phyloP scores from a whole-genome alignment of 1,139 yeast species.

The Candida dubliniensis region DNA sequence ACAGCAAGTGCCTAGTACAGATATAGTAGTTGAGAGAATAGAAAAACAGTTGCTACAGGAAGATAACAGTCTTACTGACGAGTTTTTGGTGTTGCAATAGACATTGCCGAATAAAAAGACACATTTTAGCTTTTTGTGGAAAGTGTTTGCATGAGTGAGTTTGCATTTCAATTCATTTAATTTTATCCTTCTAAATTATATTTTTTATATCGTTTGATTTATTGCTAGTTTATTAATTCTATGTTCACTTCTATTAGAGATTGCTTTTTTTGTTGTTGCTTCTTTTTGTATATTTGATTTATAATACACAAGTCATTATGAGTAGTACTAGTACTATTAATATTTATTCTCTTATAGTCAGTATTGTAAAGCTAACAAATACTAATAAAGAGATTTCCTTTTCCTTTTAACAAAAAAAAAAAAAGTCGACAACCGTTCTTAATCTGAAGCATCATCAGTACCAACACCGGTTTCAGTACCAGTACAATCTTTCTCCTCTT shows the following conservation, averaged over 20 bases:
- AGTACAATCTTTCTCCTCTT: conserved; percentile 21
- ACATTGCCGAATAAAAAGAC: too few species aligned
- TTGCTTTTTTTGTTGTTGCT: not conserved
- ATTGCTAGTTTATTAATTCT: not conserved
- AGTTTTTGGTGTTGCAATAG: conserved; percentile 1
- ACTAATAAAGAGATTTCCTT: too few species aligned
- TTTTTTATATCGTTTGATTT: not conserved
- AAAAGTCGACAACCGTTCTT: too few species aligned
- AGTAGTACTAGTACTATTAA: too few species aligned
- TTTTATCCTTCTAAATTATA: not conserved
- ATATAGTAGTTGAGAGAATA: conserved; percentile 1
- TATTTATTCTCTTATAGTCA: too few species aligned
- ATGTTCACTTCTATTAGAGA: not conserved
- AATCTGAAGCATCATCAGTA: too few species aligned
- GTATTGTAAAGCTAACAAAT: too few species aligned
- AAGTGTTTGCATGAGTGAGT: too few species aligned
- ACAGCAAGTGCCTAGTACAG: not conserved
- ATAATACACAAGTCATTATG: too few species aligned
- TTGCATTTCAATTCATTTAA: not conserved
- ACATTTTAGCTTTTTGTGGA: too few species aligned
- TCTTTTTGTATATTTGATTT: not conserved
- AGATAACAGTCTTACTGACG: not conserved
- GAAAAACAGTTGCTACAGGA: conserved; percentile 3
- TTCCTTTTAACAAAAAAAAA: too few species aligned
- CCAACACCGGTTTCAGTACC: not conserved